A percentile compares a stretch with the other conserved stretches of the same genome.
Conservation (phyloP, 83 land plant genomes). For the Diphasiastrum complanatum region DNA sequence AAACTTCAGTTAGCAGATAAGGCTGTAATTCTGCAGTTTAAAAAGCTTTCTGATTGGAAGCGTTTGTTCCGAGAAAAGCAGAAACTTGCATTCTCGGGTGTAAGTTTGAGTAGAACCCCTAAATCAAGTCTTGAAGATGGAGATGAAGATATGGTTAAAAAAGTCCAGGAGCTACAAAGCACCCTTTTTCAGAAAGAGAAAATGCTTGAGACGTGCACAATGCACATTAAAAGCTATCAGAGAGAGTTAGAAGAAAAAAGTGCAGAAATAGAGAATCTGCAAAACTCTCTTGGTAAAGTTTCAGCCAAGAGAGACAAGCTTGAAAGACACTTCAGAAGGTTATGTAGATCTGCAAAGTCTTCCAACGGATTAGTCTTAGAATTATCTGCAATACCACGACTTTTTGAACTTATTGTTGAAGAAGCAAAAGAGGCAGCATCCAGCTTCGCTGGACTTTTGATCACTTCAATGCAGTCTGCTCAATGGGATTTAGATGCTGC, state of each 20-base stretch:
- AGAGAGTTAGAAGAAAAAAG: background rate
- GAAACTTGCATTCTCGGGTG: background rate
- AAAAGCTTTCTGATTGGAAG: constrained; percentile 66
- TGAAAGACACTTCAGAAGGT: background rate
- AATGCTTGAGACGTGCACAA: background rate
- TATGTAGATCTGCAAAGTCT: background rate
- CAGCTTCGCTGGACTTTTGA: constrained; percentile 41
- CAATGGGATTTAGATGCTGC: constrained; percentile 68
- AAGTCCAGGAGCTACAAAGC: background rate
- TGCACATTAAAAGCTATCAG: background rate
- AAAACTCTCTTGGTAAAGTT: background rate
- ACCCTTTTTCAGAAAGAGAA: background rate
- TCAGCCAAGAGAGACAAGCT: background rate
- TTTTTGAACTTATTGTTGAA: constrained; percentile 43
- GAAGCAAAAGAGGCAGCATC: constrained; percentile 29
- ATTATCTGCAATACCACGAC: constrained; percentile 12
- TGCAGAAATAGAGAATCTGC: background rate
- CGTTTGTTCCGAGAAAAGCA: constrained; percentile 61
- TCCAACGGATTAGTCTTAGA: background rate
- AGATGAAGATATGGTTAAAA: background rate
- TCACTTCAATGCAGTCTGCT: constrained; percentile 44
- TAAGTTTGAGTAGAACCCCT: background rate
- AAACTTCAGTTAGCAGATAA: constrained; percentile 73
- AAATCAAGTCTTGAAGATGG: background rate
- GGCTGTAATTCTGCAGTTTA: constrained; percentile 64